Evolutionary conservation across 352 stramenopile genomes (phyloP).

Genomic region (Phytopythium chamaehyphon): DNA sequence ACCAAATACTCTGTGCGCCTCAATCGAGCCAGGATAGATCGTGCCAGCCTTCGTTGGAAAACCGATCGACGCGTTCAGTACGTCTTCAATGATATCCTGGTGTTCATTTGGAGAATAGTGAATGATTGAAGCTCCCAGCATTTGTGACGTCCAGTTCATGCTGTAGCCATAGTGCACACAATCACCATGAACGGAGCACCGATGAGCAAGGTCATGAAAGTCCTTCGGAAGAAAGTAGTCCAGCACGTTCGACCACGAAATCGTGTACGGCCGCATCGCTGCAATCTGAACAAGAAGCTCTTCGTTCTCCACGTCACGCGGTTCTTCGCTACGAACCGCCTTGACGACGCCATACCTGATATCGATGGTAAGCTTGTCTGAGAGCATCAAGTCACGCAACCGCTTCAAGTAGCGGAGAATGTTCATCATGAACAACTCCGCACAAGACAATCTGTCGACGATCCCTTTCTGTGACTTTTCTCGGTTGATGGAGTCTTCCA

Average conservation of each 20-base stretch:
- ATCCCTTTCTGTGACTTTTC: slow-evolving; percentile 5
- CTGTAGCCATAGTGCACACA: slow-evolving; percentile 26
- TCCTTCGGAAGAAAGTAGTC: slow-evolving; percentile 17
- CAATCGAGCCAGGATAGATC: not conserved
- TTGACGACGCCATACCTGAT: slow-evolving; percentile 20
- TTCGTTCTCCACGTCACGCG: slow-evolving; percentile 4
- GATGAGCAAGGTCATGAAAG: slow-evolving; percentile 22
- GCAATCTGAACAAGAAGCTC: slow-evolving; percentile 15
- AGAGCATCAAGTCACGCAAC: slow-evolving; percentile 12
- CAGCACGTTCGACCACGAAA: slow-evolving; percentile 21
- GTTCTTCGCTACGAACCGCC: slow-evolving; percentile 8
- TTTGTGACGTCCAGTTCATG: slow-evolving; percentile 19
- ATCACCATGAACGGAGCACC: slow-evolving; percentile 10
- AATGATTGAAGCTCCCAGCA: slow-evolving; percentile 13
- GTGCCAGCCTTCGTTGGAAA: not conserved
- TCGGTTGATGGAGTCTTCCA: slow-evolving; percentile 8
- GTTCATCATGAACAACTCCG: slow-evolving; percentile 21
- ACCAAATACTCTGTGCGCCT: not conserved
- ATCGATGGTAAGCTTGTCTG: slow-evolving; percentile 14
- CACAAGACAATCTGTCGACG: slow-evolving; percentile 8
- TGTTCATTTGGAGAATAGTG: slow-evolving; percentile 3
- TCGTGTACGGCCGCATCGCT: slow-evolving; percentile 11
- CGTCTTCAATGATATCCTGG: slow-evolving; percentile 1
- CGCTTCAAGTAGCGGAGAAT: slow-evolving; percentile 13
- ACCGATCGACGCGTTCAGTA: slow-evolving; percentile 11